A percentile compares a stretch with the other conserved stretches of the same genome.
Evolutionary conservation across 192 early-diverging fungal species (phyloP).

Genomic region (Linnemannia zychae): DNA sequence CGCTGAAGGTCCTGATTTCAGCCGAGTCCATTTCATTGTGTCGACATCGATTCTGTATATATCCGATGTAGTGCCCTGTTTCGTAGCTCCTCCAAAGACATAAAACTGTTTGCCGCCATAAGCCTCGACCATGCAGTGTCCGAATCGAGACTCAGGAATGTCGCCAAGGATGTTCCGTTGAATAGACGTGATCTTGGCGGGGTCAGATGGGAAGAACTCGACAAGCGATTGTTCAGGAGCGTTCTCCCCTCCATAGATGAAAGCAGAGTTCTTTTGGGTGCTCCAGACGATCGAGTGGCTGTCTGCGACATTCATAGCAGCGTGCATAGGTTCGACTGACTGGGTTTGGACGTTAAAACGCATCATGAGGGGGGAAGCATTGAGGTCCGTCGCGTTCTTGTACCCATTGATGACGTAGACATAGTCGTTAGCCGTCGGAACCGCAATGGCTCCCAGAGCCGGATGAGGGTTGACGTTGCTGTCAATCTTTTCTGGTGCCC

Average conservation of each 20-base stretch:
- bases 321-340: neutral
- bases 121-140: slow-evolving; percentile 9
- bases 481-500: neutral
- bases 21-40: slow-evolving; percentile 19
- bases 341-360: neutral
- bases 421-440: neutral
- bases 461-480: neutral
- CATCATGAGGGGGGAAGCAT: neutral
- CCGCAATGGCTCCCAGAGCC: neutral
- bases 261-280: neutral
- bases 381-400: neutral
- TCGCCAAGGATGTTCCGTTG: neutral
- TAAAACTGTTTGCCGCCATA: slow-evolving; percentile 17
- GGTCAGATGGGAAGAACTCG: neutral
- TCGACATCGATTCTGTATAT: slow-evolving; percentile 19
- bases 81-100: slow-evolving; percentile 26
- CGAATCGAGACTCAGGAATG: neutral
- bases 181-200: neutral
- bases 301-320: neutral
- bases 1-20: neutral
- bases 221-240: neutral
- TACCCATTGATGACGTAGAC: neutral
- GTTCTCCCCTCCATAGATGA: neutral
- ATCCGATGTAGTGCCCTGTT: neutral
- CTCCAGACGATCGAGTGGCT: neutral